Evolutionary conservation across 768 basidiomycete species (phyloP), one percentile per base, ranked within the genome.

Genomic region (Lentinula detonsa): DNA sequence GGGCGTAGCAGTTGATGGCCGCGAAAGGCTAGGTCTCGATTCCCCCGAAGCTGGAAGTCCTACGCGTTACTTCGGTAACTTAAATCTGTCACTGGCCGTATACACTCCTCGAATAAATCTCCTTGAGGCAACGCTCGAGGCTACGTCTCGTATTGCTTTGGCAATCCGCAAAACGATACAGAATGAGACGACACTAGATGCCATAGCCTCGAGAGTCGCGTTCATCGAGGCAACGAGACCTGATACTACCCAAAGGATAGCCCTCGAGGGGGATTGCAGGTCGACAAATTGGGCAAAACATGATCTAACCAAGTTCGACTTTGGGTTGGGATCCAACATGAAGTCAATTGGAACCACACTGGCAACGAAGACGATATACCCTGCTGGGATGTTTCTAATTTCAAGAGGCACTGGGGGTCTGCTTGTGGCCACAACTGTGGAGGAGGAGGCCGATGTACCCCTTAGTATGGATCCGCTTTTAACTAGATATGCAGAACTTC

Each of bases 211-310:
- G 11, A 60, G 50, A 15, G 39, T 43, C 10, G 59, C 50, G 10
- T 60, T 60, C n/a, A 16, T 60, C 8, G 59, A 43, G 10, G 28
- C 28, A 15, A 45, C 35, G 34, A 59, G 21, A 40, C 45, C 45
- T 35, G 35, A 43, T 31, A 33, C 40, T 18, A 34, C 4, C 8
- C 4, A 31, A 8, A 60, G 49, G n/a, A 28, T 60, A 4, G 48
- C 42, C 28, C 49, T 60, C 6, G 50, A 52, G 35, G 50, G 50
- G 5, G 59, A 60, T 50, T 60, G 48, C 31, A 60, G 48, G 37
- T 60, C 50, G 50, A 60, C 59, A 0, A 60, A 60, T 37, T 60
- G 59, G 59, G 51, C 50, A 3, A 60, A 52, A 49, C 40, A 51
- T 28, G 59, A 60, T 40, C 15, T 43, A 5, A 33, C 59, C 21